A percentile compares a stretch with the other conserved stretches of the same genome.
Evolutionary conservation across 2,329 filamentous ascomycete species (phyloP).

Genomic region (Colletotrichum australisinense): DNA sequence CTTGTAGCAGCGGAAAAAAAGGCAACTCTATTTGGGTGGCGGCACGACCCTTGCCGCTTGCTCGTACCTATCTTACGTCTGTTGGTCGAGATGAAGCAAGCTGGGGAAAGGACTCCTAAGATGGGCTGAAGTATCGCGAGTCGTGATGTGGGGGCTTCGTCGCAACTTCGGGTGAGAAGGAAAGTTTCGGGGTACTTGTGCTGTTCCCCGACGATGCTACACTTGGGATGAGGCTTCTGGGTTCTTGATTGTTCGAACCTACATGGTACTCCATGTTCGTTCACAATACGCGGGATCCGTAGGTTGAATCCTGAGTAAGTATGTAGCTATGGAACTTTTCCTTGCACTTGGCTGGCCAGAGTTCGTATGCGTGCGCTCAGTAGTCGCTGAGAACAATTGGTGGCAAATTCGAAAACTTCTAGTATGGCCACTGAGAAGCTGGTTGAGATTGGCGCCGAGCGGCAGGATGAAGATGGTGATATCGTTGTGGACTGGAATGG

Average conservation of each 20-base stretch:
- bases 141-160: background rate
- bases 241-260: background rate
- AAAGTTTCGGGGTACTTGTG: background rate
- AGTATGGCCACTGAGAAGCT: background rate
- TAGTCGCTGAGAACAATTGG: too few species aligned
- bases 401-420: background rate
- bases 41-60: background rate
- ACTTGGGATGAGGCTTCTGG: background rate
- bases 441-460: background rate
- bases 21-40: background rate
- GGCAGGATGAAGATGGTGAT: background rate
- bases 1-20: background rate
- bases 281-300: background rate
- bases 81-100: background rate
- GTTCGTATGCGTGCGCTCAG: background rate
- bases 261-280: background rate
- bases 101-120: background rate
- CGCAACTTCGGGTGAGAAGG: background rate
- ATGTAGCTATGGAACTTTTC: background rate
- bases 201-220: background rate
- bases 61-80: background rate
- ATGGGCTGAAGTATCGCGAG: background rate
- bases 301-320: background rate
- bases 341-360: background rate
- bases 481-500: conserved; percentile 67